Evolutionary conservation across 2,329 filamentous ascomycete species (phyloP).

Genomic region (Xylariaceae sp.): DNA sequence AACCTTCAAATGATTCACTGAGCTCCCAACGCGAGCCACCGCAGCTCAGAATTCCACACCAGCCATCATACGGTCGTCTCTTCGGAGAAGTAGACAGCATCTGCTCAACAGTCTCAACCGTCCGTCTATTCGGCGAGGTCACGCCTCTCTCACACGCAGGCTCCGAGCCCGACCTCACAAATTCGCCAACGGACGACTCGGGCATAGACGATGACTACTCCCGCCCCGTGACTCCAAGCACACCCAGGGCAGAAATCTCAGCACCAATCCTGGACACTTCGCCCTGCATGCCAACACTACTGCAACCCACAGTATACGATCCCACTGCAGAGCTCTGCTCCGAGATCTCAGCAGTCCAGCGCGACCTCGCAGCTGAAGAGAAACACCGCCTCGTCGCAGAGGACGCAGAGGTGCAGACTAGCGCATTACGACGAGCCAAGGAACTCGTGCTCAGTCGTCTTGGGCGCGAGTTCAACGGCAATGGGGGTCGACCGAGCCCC

Average conservation of each 20-base stretch:
- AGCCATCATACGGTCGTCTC: constrained; percentile 22
- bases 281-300: constrained; percentile 44
- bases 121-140: constrained; percentile 30
- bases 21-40: constrained; percentile 15
- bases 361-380: constrained; percentile 54
- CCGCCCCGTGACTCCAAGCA: constrained; percentile 27
- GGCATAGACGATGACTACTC: constrained; percentile 29
- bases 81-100: constrained; percentile 31
- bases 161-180: constrained; percentile 29
- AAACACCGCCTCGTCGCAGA: constrained; percentile 53
- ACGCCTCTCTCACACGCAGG: constrained; percentile 20
- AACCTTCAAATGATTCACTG: constrained; percentile 23
- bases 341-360: constrained; percentile 54
- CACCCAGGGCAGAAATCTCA: constrained; percentile 36
- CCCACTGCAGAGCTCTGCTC: constrained; percentile 39
- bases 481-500: constrained; percentile 1
- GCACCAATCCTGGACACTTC: constrained; percentile 47
- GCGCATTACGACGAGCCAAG: constrained; percentile 55
- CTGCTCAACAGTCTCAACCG: constrained; percentile 22
- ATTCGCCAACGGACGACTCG: constrained; percentile 30
- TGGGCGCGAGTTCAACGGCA: constrained; percentile 22
- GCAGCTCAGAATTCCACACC: constrained; percentile 21
- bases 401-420: constrained; percentile 51
- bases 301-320: constrained; percentile 57
- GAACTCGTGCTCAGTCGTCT: constrained; percentile 58